Conservation (phyloP, 176 grass and related monocot genomes). For the Ampelocalamus luodianensis region DNA sequence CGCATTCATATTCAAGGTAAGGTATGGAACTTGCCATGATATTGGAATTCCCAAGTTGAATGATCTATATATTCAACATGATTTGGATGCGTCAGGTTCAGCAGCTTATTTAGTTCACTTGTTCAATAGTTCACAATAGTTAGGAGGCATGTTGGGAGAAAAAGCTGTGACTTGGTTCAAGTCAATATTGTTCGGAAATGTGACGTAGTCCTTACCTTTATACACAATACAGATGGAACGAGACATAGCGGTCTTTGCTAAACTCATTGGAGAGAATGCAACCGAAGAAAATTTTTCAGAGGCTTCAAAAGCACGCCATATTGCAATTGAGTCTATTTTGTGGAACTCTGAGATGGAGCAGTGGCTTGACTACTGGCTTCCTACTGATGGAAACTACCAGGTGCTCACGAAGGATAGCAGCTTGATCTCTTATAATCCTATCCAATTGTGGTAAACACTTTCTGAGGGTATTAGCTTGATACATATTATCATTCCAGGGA, state of each 20-base stretch:
- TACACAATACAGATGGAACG: constrained; percentile 68
- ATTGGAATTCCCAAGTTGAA: not conserved
- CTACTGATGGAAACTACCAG: constrained; percentile 50
- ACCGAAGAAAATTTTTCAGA: constrained; percentile 56
- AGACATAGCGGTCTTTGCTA: constrained; percentile 72
- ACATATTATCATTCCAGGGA: constrained; percentile 54
- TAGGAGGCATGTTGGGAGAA: not conserved
- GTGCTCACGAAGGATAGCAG: constrained; percentile 36
- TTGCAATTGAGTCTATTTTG: constrained; percentile 74
- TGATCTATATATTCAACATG: constrained; percentile 13
- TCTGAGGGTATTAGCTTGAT: constrained; percentile 18
- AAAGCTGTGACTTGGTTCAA: not conserved
- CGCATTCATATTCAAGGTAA: constrained; percentile 87
- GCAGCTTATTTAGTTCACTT: not conserved
- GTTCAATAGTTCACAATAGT: not conserved
- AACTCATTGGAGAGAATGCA: constrained; percentile 61
- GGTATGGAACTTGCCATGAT: constrained; percentile 18
- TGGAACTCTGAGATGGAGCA: constrained; percentile 86
- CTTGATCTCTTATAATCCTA: not conserved
- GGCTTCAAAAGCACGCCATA: constrained; percentile 61
- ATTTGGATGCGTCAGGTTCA: not conserved
- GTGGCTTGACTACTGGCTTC: constrained; percentile 90
- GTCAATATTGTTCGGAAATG: constrained; percentile 17
- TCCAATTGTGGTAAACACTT: not conserved
- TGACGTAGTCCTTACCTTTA: constrained; percentile 10